These are phyloP conservation scores for Termitomyces sp. DNA, from an alignment of 768 basidiomycete genomes.

Conservation along the genomic window DNA sequence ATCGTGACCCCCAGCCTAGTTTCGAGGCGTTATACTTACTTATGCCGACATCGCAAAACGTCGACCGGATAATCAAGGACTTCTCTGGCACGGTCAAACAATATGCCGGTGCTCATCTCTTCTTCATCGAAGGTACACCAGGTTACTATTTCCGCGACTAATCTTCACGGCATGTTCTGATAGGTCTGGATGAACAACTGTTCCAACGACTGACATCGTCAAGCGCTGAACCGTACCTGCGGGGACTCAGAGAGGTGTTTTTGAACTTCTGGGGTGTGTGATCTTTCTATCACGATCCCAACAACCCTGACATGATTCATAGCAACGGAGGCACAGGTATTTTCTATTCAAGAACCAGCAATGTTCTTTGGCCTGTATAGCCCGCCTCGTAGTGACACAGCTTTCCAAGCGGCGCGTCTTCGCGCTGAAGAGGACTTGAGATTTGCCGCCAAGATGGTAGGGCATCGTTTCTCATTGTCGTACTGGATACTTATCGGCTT, in stretches of 20 bases:
- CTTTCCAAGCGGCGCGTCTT: constrained; percentile 62
- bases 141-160: neutral
- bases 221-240: constrained; percentile 74
- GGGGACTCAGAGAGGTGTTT: constrained; percentile 80
- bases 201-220: constrained; percentile 75
- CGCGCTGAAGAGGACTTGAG: constrained; percentile 86
- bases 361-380: constrained; percentile 89
- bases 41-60: constrained; percentile 93
- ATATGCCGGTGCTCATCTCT: constrained; percentile 85
- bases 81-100: constrained; percentile 56
- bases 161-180: constrained; percentile 5
- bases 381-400: constrained; percentile 71
- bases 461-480: constrained; percentile 18
- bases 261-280: constrained; percentile 89
- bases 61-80: constrained; percentile 87
- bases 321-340: constrained; percentile 88
- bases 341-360: constrained; percentile 73
- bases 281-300: neutral
- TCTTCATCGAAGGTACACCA: constrained; percentile 81
- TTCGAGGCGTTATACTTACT: constrained; percentile 93
- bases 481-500: neutral
- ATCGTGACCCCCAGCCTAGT: constrained; percentile 78
- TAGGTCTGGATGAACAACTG: constrained; percentile 76
- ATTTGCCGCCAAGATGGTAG: constrained; percentile 68
- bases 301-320: constrained; percentile 5